These are phyloP conservation scores for Tremella fuciformis DNA, from an alignment of 768 basidiomycete species.

Conservation along the genomic window DNA sequence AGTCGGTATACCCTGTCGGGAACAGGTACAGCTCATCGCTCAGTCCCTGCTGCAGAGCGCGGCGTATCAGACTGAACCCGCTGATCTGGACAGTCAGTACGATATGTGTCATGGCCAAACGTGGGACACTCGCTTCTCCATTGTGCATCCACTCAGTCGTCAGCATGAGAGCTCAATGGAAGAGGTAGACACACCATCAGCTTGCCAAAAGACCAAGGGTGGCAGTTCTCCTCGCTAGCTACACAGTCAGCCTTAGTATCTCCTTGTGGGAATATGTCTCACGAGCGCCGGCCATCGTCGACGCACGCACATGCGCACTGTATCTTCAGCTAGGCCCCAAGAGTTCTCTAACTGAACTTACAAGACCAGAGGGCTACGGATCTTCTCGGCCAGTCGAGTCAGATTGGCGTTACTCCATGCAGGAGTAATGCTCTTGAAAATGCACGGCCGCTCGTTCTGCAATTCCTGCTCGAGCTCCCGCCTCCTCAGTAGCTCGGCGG, in stretches of 20 bases:
- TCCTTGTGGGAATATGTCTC: conserved; percentile 14
- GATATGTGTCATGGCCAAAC: neutral
- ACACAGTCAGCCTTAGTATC: conserved; percentile 7
- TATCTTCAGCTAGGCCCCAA: neutral
- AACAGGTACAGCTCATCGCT: conserved; percentile 80
- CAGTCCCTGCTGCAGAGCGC: conserved; percentile 69
- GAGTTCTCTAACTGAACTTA: conserved; percentile 52
- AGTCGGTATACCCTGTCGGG: conserved; percentile 93
- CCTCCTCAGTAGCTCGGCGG: conserved; percentile 21
- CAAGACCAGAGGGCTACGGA: conserved; percentile 94
- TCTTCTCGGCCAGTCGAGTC: conserved; percentile 90
- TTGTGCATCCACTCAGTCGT: conserved; percentile 87
- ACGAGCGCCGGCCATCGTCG: conserved; percentile 59
- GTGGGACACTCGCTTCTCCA: conserved; percentile 57
- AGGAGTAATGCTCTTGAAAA: conserved; percentile 92
- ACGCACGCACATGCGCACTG: conserved; percentile 85
- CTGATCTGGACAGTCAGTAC: conserved; percentile 57
- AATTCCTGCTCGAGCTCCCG: conserved; percentile 34
- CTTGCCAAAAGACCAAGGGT: conserved; percentile 88
- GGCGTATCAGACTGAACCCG: conserved; percentile 75
- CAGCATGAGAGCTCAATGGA: neutral
- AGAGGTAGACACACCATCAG: conserved; percentile 68
- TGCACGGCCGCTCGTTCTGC: conserved; percentile 63
- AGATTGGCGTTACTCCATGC: conserved; percentile 97
- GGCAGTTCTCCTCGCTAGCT: conserved; percentile 56